Evolutionary conservation across 1,284 basidiomycete genomes (phyloP).

Genomic region (Austroboletus novae-zelandiae): DNA sequence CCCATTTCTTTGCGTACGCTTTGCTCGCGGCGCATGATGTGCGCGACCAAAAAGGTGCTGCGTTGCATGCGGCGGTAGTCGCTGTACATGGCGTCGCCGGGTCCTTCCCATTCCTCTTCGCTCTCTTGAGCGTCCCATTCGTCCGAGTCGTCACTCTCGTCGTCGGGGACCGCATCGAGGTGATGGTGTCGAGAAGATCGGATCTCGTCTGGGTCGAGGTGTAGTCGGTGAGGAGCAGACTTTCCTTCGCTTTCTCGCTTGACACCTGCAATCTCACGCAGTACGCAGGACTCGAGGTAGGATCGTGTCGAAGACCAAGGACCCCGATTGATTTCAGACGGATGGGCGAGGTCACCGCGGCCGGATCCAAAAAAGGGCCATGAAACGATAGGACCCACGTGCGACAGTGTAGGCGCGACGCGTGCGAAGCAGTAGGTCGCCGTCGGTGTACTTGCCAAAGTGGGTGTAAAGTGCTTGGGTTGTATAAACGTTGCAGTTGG

Average conservation of each 20-base stretch:
- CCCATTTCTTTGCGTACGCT: conserved; percentile 64
- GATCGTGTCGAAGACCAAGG: conserved; percentile 60
- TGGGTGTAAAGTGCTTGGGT: conserved; percentile 18
- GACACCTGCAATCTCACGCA: conserved; percentile 66
- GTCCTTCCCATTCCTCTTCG: conserved; percentile 73
- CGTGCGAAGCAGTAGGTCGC: not conserved
- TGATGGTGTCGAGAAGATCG: conserved; percentile 65
- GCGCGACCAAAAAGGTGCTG: conserved; percentile 70
- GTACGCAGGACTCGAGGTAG: conserved; percentile 63
- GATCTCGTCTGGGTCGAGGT: conserved; percentile 76
- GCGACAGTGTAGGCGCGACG: conserved; percentile 16
- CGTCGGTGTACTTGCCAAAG: conserved; percentile 5
- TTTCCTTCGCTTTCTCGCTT: conserved; percentile 72
- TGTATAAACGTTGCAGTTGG: conserved; percentile 28
- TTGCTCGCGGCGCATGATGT: conserved; percentile 60
- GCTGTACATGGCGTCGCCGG: conserved; percentile 69
- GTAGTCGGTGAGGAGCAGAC: conserved; percentile 67
- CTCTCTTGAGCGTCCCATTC: conserved; percentile 75
- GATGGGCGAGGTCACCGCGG: conserved; percentile 66
- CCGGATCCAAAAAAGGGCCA: conserved; percentile 86
- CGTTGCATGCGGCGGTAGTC: conserved; percentile 78
- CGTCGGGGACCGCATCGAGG: conserved; percentile 60
- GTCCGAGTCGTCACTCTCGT: conserved; percentile 66
- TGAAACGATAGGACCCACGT: conserved; percentile 76
- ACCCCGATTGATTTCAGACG: conserved; percentile 69